A percentile compares a stretch with the other conserved stretches of the same genome.
Evolutionary conservation across 768 basidiomycete species (phyloP).

Genomic region (Boletus fagicola): DNA sequence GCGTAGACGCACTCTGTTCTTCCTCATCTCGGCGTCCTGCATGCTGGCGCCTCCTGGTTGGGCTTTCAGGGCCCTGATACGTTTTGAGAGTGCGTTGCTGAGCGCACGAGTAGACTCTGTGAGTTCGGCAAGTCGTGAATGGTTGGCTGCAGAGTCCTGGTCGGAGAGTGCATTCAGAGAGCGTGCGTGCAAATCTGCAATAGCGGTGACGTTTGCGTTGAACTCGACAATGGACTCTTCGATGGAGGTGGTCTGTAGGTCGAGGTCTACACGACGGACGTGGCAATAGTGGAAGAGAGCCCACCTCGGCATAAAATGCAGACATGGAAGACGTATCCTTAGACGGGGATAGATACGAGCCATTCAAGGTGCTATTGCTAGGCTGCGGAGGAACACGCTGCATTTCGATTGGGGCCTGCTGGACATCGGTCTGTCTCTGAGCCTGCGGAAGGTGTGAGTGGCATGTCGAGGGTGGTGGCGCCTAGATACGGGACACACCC

Average conservation of each 20-base stretch:
- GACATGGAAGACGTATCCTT: conserved; percentile 29
- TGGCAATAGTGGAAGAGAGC: not conserved
- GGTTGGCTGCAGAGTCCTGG: conserved; percentile 38
- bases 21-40: conserved; percentile 47
- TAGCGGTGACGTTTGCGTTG: conserved; percentile 44
- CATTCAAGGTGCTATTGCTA: not conserved
- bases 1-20: conserved; percentile 28
- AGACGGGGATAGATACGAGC: conserved; percentile 2
- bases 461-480: conserved; percentile 41
- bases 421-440: conserved; percentile 43
- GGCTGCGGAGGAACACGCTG: conserved; percentile 19
- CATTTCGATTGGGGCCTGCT: conserved; percentile 27
- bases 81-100: conserved; percentile 53
- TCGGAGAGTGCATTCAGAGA: conserved; percentile 51
- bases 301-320: conserved; percentile 35
- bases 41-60: conserved; percentile 33
- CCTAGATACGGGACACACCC: conserved; percentile 55
- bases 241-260: conserved; percentile 44
- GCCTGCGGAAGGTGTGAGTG: conserved; percentile 42
- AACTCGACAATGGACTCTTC: conserved; percentile 46
- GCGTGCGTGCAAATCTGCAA: conserved; percentile 50
- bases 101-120: conserved; percentile 58
- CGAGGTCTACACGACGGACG: not conserved
- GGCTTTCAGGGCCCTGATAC: conserved; percentile 56
- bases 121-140: conserved; percentile 53